Conservation (phyloP, 177 flowering plant genomes). For the Vitis hybrid region DNA sequence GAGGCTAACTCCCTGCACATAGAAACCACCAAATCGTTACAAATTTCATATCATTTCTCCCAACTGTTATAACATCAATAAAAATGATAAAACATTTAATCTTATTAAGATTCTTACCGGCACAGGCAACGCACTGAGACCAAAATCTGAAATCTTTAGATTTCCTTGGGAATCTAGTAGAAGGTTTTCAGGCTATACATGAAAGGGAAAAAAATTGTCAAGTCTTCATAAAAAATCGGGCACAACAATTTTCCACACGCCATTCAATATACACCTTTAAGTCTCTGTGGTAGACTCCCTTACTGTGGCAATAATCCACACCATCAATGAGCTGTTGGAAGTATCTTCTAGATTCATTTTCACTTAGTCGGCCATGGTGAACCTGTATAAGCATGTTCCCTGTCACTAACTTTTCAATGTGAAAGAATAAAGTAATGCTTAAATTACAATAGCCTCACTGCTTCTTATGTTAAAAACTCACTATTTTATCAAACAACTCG, state of each 20-base stretch:
- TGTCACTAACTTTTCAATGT: not conserved
- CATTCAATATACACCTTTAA: constrained; percentile 63
- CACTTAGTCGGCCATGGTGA: constrained; percentile 87
- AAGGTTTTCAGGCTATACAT: constrained; percentile 96
- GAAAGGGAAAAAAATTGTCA: constrained; percentile 13
- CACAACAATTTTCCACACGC: constrained; percentile 15
- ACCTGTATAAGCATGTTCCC: constrained; percentile 45
- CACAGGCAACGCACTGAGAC: constrained; percentile 87
- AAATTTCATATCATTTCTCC: not conserved
- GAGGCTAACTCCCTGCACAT: constrained; percentile 72
- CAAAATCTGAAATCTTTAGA: constrained; percentile 96
- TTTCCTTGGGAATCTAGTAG: constrained; percentile 90
- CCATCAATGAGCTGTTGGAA: constrained; percentile 99
- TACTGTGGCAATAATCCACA: constrained; percentile 95
- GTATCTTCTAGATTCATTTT: constrained; percentile 76
- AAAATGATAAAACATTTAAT: not conserved
- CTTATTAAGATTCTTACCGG: constrained; percentile 44
- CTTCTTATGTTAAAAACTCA: constrained; percentile 40
- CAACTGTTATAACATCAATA: not conserved
- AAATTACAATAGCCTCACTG: not conserved
- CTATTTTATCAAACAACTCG: constrained; percentile 97
- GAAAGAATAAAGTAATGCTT: not conserved
- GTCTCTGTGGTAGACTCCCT: constrained; percentile 97
- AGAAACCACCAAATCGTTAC: constrained; percentile 7
- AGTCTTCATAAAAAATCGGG: constrained; percentile 11